These are phyloP conservation scores for Pichia sorboxylosa DNA, from an alignment of 1,139 yeast species.

Conservation along the genomic window DNA sequence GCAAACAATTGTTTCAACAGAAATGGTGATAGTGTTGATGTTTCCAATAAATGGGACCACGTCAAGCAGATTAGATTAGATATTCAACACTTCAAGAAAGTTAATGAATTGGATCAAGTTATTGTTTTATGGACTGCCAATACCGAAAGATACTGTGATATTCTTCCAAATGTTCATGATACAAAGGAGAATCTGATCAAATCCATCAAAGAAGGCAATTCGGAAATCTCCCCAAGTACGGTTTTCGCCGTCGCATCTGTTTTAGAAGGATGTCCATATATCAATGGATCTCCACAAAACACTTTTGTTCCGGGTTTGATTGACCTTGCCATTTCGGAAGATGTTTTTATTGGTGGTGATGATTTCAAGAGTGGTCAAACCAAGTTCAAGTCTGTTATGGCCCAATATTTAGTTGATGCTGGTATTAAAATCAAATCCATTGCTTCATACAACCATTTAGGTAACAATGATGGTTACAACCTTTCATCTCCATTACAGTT, in stretches of 20 bases:
- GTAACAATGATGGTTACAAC: constrained; percentile 93
- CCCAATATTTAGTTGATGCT: constrained; percentile 92
- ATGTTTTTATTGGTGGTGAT: constrained; percentile 86
- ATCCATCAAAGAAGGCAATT: constrained; percentile 67
- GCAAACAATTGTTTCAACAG: constrained; percentile 78
- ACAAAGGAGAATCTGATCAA: constrained; percentile 69
- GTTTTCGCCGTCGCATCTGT: constrained; percentile 88
- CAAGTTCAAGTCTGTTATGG: constrained; percentile 85
- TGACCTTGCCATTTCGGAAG: constrained; percentile 72
- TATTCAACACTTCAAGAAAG: constrained; percentile 64
- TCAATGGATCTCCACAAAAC: constrained; percentile 95
- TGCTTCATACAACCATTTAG: constrained; percentile 92
- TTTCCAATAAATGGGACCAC: constrained; percentile 74
- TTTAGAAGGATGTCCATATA: constrained; percentile 77
- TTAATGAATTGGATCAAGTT: constrained; percentile 71
- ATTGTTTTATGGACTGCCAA: constrained; percentile 95
- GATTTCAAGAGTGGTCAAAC: constrained; percentile 97
- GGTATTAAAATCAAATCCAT: constrained; percentile 92
- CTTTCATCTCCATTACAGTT: constrained; percentile 87
- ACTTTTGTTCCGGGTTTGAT: constrained; percentile 93
- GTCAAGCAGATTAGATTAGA: constrained; percentile 80
- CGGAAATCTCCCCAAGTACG: constrained; percentile 83
- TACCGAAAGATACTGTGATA: constrained; percentile 84
- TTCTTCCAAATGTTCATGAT: constrained; percentile 74
- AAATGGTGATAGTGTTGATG: constrained; percentile 39